A percentile compares a stretch with the other conserved stretches of the same genome.
Evolutionary conservation across 2,329 filamentous ascomycete genomes (phyloP).

Genomic region (Chaetomiaceae sp.): DNA sequence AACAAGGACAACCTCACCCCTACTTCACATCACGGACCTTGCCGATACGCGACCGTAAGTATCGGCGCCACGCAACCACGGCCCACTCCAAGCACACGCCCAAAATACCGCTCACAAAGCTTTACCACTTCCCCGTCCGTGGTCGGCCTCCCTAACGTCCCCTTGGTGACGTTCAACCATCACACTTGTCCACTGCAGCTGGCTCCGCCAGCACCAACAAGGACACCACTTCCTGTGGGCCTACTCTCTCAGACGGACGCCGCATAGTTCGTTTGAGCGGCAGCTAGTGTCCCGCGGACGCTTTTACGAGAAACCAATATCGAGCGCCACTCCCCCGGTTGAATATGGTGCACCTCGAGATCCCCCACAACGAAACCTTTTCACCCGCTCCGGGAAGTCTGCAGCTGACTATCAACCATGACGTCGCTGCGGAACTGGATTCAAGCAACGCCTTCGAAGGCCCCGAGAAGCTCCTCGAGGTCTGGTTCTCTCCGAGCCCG

Average conservation of each 20-base stretch:
- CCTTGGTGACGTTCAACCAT: constrained; percentile 57
- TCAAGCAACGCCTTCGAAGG: constrained; percentile 97
- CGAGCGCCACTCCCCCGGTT: constrained; percentile 4
- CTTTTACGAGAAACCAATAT: constrained; percentile 31
- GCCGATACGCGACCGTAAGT: constrained; percentile 77
- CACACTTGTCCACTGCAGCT: constrained; percentile 59
- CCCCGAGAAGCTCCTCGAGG: constrained; percentile 95
- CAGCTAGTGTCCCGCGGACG: constrained; percentile 92
- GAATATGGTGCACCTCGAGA: constrained; percentile 77
- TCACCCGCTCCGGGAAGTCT: constrained; percentile 80
- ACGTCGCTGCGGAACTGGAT: constrained; percentile 76
- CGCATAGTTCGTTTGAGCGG: constrained; percentile 94
- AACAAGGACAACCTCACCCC: background rate
- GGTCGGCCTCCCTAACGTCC: constrained; percentile 90
- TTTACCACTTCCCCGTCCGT: constrained; percentile 76
- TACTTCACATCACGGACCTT: constrained; percentile 36
- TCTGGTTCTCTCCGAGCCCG: constrained; percentile 89
- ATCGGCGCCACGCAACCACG: constrained; percentile 65
- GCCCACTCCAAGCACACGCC: constrained; percentile 57
- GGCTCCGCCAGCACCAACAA: constrained; percentile 76
- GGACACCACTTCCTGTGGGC: constrained; percentile 71
- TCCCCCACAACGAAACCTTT: constrained; percentile 76
- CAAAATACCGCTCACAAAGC: constrained; percentile 86
- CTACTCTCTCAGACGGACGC: constrained; percentile 95
- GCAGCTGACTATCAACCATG: constrained; percentile 88